Percentiles rank a stretch among this genome's conserved stretches.
Evolutionary conservation across 805 yeast genomes (phyloP).

Genomic region (Yamadazyma kitorensis): DNA sequence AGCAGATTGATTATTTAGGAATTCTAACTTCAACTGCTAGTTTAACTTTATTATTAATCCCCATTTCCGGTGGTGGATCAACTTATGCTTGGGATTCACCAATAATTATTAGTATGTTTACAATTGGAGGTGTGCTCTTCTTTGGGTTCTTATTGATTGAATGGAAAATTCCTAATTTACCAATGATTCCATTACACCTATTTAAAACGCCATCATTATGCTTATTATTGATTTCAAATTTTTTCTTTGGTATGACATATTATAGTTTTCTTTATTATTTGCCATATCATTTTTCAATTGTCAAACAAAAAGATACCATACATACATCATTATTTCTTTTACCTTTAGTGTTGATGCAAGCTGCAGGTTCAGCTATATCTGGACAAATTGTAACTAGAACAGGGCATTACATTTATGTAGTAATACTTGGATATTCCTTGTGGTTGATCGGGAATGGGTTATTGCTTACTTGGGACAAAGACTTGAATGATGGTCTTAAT

Average conservation of each 20-base stretch:
- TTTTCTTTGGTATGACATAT: conserved; percentile 51
- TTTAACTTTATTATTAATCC: conserved; percentile 50
- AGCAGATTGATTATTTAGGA: conserved; percentile 54
- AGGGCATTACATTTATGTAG: conserved; percentile 43
- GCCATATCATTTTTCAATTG: conserved; percentile 28
- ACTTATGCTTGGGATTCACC: conserved; percentile 53
- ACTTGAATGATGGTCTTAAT: conserved; percentile 30
- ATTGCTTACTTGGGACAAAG: conserved; percentile 28
- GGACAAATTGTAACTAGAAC: conserved; percentile 46
- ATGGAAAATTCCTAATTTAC: conserved; percentile 45
- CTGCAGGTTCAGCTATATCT: conserved; percentile 40
- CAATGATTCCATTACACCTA: conserved; percentile 53
- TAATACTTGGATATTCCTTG: conserved; percentile 39
- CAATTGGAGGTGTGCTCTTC: conserved; percentile 32
- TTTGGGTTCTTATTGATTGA: conserved; percentile 49
- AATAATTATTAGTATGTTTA: conserved; percentile 32
- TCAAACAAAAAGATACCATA: conserved; percentile 40
- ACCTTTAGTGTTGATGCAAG: conserved; percentile 45
- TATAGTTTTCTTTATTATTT: conserved; percentile 46
- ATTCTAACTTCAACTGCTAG: conserved; percentile 46
- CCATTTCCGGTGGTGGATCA: conserved; percentile 61
- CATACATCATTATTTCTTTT: conserved; percentile 33
- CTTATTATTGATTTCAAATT: conserved; percentile 28
- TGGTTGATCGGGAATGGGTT: conserved; percentile 45
- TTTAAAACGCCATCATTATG: conserved; percentile 38